These are phyloP conservation scores for Capniomyces stellatus DNA, from an alignment of 371 early-diverging fungal genomes.

Conservation along the genomic window DNA sequence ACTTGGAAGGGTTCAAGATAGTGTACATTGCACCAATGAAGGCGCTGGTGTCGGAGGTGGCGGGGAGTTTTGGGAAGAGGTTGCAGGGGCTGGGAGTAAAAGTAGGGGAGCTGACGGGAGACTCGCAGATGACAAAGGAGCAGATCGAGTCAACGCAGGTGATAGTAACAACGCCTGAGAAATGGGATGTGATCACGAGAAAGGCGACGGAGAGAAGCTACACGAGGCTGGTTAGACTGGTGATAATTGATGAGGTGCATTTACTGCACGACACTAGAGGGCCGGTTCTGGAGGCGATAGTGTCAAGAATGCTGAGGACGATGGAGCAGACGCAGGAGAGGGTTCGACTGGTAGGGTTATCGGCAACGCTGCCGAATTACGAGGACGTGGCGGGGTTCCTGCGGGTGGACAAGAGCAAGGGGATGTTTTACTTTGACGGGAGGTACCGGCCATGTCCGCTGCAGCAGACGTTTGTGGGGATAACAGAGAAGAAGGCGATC, in stretches of 20 bases:
- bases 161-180: slow-evolving; percentile 99
- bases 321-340: slow-evolving; percentile 76
- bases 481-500: slow-evolving; percentile 88
- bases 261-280: slow-evolving; percentile 98
- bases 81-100: slow-evolving; percentile 61
- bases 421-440: slow-evolving; percentile 88
- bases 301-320: slow-evolving; percentile 78
- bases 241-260: slow-evolving; percentile 99
- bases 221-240: slow-evolving; percentile 73
- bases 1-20: slow-evolving; percentile 79
- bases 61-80: slow-evolving; percentile 67
- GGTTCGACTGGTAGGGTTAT: slow-evolving; percentile 92
- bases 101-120: slow-evolving; percentile 97
- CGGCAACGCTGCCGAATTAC: slow-evolving; percentile 99
- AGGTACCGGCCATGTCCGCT: slow-evolving; percentile 88
- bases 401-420: slow-evolving; percentile 56
- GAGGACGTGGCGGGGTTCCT: slow-evolving; percentile 93
- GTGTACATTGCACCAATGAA: slow-evolving; percentile 99
- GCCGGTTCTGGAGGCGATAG: slow-evolving; percentile 92
- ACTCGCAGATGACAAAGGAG: slow-evolving; percentile 84
- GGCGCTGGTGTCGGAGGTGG: slow-evolving; percentile 97
- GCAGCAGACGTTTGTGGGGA: slow-evolving; percentile 85
- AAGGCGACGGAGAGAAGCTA: slow-evolving; percentile 87
- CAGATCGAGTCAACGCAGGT: slow-evolving; percentile 91
- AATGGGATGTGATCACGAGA: slow-evolving; percentile 98